Conservation (phyloP, 371 early-diverging fungal species). For the Syncephalastrum contaminatum region DNA sequence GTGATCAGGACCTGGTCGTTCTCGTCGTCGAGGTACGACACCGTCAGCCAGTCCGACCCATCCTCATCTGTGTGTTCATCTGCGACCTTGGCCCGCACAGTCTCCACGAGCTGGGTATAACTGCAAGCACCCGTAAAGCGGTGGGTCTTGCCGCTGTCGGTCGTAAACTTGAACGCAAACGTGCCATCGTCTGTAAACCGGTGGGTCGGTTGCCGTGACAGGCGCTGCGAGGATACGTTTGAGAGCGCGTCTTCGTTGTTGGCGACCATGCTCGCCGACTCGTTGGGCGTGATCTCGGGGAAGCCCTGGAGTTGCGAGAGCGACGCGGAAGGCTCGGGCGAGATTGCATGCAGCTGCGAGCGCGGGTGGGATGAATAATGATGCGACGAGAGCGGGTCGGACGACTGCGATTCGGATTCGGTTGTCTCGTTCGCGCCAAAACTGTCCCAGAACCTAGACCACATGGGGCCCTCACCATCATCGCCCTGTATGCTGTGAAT, state of each 20-base stretch:
- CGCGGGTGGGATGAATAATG: constrained; percentile 14
- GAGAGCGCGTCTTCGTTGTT: constrained; percentile 23
- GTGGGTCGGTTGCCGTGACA: constrained; percentile 1
- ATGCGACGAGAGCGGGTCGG: constrained; percentile 35
- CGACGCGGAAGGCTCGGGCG: constrained; percentile 48
- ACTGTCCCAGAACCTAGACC: constrained; percentile 52
- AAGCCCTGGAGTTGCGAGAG: constrained; percentile 36
- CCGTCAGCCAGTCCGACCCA: constrained; percentile 36
- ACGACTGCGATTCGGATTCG: constrained; percentile 37
- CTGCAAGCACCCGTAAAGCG: constrained; percentile 20
- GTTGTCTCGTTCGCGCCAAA: constrained; percentile 37
- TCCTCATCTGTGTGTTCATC: constrained; percentile 16
- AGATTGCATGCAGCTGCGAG: constrained; percentile 19
- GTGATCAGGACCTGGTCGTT: constrained; percentile 73
- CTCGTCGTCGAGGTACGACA: constrained; percentile 88
- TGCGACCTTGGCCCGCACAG: constrained; percentile 20
- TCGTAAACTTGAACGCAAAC: constrained; percentile 30
- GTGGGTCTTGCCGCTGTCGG: constrained; percentile 26
- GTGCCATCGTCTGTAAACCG: constrained; percentile 7
- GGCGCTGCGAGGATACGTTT: constrained; percentile 12
- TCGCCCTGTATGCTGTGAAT: constrained; percentile 38
- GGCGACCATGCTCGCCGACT: constrained; percentile 48
- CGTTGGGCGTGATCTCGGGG: constrained; percentile 50
- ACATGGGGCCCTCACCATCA: constrained; percentile 51
- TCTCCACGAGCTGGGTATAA: constrained; percentile 17